Base-by-base conservation (phyloP, 768 basidiomycete genomes). In the Piloderma croceum region DNA sequence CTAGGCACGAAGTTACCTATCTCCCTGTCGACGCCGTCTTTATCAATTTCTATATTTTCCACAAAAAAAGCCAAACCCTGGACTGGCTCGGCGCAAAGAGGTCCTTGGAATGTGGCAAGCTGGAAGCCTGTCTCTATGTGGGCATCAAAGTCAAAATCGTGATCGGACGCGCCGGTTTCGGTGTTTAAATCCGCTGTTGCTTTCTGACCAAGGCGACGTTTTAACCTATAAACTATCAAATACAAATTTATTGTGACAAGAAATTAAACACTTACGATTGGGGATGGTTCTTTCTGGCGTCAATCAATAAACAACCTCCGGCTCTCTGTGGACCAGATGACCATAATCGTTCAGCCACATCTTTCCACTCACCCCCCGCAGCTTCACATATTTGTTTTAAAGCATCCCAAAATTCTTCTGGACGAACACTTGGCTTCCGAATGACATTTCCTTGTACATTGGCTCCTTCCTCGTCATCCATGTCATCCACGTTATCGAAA, bases 101-200 rank as follows among this genome's bases (percentile, higher is more conserved):
- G 94, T 0, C 96, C 96, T 61, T 93, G 90, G 58, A 91, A 85
- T 2, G 84, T 85, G 1, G 91, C 93, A 34, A 98, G 74, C 63
- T 96, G 93, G 63, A 99, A 99, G 2, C 93, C 94, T 4, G 83
- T 85, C 58, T 97, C 92, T 22, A 98, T 71, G 47, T 85, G 73
- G 40, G 79, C 79, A 49, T 92, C 83, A 46, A 97, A 88, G 46
- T 90, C 79, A 36, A 38, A 42, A 18, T 51, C 65, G 17, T 61
- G 61, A 36, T 64, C 59, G 11, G 55, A 58, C 41, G 58, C 65
- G 23, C 68, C 65, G 0, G 61, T 52, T 27, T 68, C 50, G 31
- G 44, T 50, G 6, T 60, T 57, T 6, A 58, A 29, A 41, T 21
- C 56, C 4, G 64, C 48, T 41, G 61, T 61, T 23, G 46, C 54